A percentile compares a stretch with the other conserved stretches of the same genome.
These are phyloP conservation scores for Puccinia coronata DNA, from an alignment of 1,284 basidiomycete genomes.

Conservation along the genomic window DNA sequence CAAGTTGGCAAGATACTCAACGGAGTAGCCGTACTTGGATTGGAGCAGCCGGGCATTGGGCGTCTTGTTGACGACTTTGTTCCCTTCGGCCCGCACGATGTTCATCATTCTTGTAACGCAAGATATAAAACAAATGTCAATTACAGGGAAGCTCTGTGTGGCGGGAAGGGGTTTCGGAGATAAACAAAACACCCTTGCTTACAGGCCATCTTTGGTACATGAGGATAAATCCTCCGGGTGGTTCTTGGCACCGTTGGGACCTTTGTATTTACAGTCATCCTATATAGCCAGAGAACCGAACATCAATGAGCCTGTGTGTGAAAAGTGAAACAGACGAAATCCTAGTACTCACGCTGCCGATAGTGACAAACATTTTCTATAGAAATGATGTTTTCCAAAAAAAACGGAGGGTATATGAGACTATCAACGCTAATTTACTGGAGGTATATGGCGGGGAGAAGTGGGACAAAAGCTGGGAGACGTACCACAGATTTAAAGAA, in stretches of 20 bases:
- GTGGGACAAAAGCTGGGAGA: background rate
- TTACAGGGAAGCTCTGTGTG: background rate
- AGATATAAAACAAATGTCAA: background rate
- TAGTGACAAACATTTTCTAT: conserved; percentile 48
- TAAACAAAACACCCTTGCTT: conserved; percentile 6
- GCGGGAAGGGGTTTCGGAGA: background rate
- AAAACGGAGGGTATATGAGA: background rate
- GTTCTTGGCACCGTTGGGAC: conserved; percentile 47
- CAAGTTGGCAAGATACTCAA: conserved; percentile 31
- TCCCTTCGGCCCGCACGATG: conserved; percentile 35
- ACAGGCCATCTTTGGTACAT: conserved; percentile 46
- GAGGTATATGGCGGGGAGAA: background rate
- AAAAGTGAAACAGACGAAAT: background rate
- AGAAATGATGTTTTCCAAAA: background rate
- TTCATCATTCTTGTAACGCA: conserved; percentile 48
- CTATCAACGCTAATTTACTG: background rate
- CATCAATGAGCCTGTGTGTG: background rate
- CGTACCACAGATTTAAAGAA: conserved; percentile 48
- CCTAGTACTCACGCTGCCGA: conserved; percentile 40
- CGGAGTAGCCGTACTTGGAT: conserved; percentile 48
- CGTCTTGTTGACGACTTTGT: conserved; percentile 45
- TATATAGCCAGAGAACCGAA: background rate
- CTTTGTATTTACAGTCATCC: conserved; percentile 46
- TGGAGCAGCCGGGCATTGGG: conserved; percentile 40
- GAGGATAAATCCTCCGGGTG: conserved; percentile 29